phyloP scores from a whole-genome alignment of 352 stramenopile genomes.

The Phytophthora vignae region DNA sequence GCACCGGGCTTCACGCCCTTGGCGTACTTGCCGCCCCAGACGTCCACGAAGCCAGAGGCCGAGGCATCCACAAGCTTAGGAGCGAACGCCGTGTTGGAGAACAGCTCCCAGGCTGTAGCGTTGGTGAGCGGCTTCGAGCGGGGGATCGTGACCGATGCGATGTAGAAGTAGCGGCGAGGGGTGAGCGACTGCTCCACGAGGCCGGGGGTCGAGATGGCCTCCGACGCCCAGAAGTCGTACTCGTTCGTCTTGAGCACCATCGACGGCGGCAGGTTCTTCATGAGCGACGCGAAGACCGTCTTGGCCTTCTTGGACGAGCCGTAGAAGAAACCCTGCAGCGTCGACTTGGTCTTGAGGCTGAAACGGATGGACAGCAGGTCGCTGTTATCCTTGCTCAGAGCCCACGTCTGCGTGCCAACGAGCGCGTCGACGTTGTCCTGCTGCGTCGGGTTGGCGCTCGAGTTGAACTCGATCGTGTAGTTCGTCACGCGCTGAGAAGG shows the following conservation, averaged over 20 bases:
- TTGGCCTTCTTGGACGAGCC: slow-evolving; percentile 4
- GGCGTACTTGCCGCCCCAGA: neutral
- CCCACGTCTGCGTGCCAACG: slow-evolving; percentile 31
- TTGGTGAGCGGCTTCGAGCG: too few species aligned
- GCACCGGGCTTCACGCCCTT: slow-evolving; percentile 20
- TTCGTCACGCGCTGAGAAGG: too few species aligned
- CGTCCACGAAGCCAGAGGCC: too few species aligned
- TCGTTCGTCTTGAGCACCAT: slow-evolving; percentile 29
- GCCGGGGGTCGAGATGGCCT: slow-evolving; percentile 25
- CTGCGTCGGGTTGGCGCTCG: slow-evolving; percentile 22
- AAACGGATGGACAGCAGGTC: slow-evolving; percentile 37
- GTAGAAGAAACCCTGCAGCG: slow-evolving; percentile 34
- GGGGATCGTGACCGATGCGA: slow-evolving; percentile 33
- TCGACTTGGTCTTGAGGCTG: slow-evolving; percentile 21
- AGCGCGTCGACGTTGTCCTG: slow-evolving; percentile 37
- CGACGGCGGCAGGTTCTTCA: slow-evolving; percentile 26
- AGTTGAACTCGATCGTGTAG: too few species aligned
- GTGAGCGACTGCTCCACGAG: slow-evolving; percentile 21
- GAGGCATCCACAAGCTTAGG: too few species aligned
- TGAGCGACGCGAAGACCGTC: slow-evolving; percentile 19
- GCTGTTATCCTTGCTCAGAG: slow-evolving; percentile 33
- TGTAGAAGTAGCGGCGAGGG: slow-evolving; percentile 37
- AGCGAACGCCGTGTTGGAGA: too few species aligned
- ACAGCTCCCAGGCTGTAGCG: too few species aligned
- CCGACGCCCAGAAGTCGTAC: slow-evolving; percentile 31